Conservation (phyloP, 2,329 filamentous ascomycete genomes). For the Arthroderma sp. region DNA sequence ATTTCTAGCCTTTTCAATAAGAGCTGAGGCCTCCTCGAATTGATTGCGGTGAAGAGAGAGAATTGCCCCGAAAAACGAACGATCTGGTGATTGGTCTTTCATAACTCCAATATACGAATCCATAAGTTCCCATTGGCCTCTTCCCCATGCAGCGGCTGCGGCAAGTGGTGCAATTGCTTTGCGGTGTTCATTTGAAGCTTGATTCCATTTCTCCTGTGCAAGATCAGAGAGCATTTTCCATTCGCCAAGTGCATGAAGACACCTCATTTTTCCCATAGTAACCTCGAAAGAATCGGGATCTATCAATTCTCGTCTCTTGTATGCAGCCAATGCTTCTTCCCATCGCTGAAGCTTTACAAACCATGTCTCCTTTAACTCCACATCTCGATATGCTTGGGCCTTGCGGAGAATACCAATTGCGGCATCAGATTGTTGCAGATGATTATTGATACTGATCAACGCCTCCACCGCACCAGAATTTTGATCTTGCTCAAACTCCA, state of each 20-base stretch:
- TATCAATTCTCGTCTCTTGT: constrained; percentile 65
- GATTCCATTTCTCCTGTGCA: constrained; percentile 86
- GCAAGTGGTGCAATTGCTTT: constrained; percentile 85
- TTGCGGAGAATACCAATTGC: constrained; percentile 95
- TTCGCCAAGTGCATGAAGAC: constrained; percentile 88
- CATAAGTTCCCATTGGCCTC: constrained; percentile 97
- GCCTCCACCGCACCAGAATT: constrained; percentile 92
- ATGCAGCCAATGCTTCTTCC: constrained; percentile 84
- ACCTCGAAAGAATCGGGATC: constrained; percentile 76
- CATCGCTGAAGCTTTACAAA: constrained; percentile 97
- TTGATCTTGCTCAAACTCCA: constrained; percentile 96
- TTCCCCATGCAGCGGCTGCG: constrained; percentile 89
- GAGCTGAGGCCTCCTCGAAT: constrained; percentile 77
- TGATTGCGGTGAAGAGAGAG: constrained; percentile 90
- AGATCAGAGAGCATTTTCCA: constrained; percentile 88
- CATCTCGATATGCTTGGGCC: constrained; percentile 89
- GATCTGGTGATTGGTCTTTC: constrained; percentile 83
- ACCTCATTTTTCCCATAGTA: constrained; percentile 99
- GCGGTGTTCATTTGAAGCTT: constrained; percentile 75
- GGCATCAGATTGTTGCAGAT: constrained; percentile 94
- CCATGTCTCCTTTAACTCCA: constrained; percentile 95
- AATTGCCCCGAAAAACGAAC: constrained; percentile 96
- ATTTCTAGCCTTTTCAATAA: constrained; percentile 84
- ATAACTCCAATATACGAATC: constrained; percentile 92
- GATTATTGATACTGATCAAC: constrained; percentile 97